Base-by-base conservation (phyloP, 139 green algal genomes). In the Pleodorina starrii region DNA sequence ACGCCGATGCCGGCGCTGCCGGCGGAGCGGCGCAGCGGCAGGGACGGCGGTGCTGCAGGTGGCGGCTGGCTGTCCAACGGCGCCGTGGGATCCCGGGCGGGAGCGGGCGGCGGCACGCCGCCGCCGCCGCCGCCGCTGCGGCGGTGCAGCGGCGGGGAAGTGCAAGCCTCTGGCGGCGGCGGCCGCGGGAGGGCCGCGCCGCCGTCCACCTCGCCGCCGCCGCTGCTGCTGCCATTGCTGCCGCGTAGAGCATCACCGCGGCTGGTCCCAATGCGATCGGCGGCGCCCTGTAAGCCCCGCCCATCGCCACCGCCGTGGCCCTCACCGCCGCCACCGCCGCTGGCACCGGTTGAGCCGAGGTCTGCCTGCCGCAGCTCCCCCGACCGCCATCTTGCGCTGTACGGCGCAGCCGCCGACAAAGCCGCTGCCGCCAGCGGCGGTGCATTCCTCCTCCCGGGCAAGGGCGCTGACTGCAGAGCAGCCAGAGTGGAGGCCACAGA, bases 101-200 rank as follows among this genome's bases (percentile, higher is more conserved):
- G 2, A 7, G 69, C 69, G 35, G n/a, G 69, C 69, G 69, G 69
- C 68, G n/a, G 68, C 35, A 25, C 35, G 29, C 16, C 35, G 36
- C 10, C 69, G 69, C 21, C 72, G 72, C 42, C 72, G 38, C 42
- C 72, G 42, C 42, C 10, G 19, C 21, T 35, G 72, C 69, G 69
- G 19, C 38, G 32, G 12, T 48, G 36, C 69, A 57, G 72, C 72
- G 9, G 42, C 27, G 72, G 72, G 19, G 72, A 80, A 25, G 40
- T 4, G 72, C 72, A 80, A 5, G 32, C 17, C 72, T 80, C 72
- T 19, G 72, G 72, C 10, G 69, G 69, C 69, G 69, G 69, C 69
- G 72, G 72, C 17, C 72, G 72, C 27, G 40, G 72, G 23, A 80
- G 40, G 23, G 29, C 42, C 29, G 5, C 43, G 29, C 42, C 72